Percentiles rank a stretch among this genome's conserved stretches.
Evolutionary conservation across 352 stramenopile genomes (phyloP).

Genomic region (Globisporangium ultimum): DNA sequence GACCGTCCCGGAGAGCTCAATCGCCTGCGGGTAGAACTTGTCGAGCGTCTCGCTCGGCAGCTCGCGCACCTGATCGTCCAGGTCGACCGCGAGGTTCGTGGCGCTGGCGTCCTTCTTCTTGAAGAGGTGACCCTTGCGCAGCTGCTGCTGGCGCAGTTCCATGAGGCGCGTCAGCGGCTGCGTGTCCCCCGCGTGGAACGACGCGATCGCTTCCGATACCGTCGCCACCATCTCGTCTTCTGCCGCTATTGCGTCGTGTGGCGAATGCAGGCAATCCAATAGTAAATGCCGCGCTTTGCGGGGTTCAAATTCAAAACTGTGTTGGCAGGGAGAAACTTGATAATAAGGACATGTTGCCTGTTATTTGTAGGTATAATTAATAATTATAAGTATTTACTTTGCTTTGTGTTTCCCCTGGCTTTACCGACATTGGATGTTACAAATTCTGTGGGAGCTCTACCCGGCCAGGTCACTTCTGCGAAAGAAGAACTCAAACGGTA

Average conservation of each 20-base stretch:
- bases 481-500: neutral
- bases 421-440: no score
- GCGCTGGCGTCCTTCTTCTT: slow-evolving; percentile 20
- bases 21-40: slow-evolving; percentile 45
- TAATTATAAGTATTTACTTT: no score
- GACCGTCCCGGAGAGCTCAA: slow-evolving; percentile 17
- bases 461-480: neutral
- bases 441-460: no score
- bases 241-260: slow-evolving; percentile 15
- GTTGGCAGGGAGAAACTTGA: no score
- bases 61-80: slow-evolving; percentile 59
- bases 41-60: slow-evolving; percentile 42
- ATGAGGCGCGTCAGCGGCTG: slow-evolving; percentile 29
- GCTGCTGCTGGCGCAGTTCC: slow-evolving; percentile 27
- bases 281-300: slow-evolving; percentile 9
- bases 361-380: no score
- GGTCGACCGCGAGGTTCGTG: slow-evolving; percentile 10
- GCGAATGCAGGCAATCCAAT: neutral
- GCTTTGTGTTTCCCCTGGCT: no score
- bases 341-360: no score
- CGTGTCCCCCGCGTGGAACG: slow-evolving; percentile 35
- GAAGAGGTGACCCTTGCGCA: slow-evolving; percentile 21
- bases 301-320: slow-evolving; percentile 10
- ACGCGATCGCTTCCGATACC: slow-evolving; percentile 37
- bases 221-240: slow-evolving; percentile 13